Evolutionary conservation across 176 grass and related monocot species (phyloP).

Genomic region (Musa beccarii): DNA sequence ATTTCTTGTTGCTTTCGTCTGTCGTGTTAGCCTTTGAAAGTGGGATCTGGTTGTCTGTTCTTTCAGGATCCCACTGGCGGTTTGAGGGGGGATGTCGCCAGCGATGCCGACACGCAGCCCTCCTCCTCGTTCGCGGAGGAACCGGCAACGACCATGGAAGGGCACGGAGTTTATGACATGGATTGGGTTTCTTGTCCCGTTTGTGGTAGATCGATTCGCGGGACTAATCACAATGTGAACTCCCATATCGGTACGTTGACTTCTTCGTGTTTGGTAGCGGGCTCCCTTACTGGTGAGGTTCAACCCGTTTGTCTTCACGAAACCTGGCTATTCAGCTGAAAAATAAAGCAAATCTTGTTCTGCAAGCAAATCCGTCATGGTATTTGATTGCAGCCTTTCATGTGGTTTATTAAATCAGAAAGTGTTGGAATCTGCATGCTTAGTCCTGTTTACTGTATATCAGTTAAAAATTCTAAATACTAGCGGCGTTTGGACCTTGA

Average conservation of each 20-base stretch:
- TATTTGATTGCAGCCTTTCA: too few relatives aligned
- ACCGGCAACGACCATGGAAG: conserved; percentile 8
- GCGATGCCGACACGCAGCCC: neutral
- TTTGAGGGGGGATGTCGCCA: conserved; percentile 1
- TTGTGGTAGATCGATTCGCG: conserved; percentile 57
- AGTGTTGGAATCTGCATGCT: too few relatives aligned
- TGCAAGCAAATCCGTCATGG: too few relatives aligned
- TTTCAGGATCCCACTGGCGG: neutral
- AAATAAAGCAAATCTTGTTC: too few relatives aligned
- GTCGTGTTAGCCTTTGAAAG: neutral
- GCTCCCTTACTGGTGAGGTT: neutral
- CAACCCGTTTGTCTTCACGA: neutral
- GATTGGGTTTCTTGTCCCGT: conserved; percentile 66
- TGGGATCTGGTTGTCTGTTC: conserved; percentile 7
- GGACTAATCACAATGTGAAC: conserved; percentile 58
- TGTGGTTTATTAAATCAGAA: too few relatives aligned
- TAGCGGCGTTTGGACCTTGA: too few relatives aligned
- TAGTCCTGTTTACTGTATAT: too few relatives aligned
- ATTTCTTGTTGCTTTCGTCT: neutral
- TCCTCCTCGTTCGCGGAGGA: neutral
- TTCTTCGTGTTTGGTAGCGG: neutral
- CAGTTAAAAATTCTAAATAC: too few relatives aligned
- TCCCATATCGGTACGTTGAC: conserved; percentile 54
- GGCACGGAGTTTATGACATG: neutral
- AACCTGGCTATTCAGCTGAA: too few relatives aligned